Percentiles rank a stretch among this genome's conserved stretches.
These are phyloP conservation scores for Phycomyces blakesleeanus DNA, from an alignment of 192 early-diverging fungal species.

Conservation along the genomic window DNA sequence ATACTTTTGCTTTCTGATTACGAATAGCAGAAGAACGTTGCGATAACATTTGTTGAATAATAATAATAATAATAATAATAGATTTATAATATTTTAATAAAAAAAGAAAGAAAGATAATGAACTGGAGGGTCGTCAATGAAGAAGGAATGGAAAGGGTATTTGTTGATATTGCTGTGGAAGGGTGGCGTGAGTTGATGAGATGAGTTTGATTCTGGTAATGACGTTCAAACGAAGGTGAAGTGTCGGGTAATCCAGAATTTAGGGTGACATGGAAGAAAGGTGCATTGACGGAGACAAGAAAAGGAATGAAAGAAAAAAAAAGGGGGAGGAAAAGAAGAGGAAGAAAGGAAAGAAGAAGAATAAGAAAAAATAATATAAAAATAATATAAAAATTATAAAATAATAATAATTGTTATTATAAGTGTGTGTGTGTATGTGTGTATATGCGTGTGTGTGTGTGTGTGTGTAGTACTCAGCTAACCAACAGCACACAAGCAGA, in stretches of 20 bases:
- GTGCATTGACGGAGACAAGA: not conserved
- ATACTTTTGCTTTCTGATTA: conserved; percentile 39
- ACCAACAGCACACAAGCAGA: too few relatives aligned
- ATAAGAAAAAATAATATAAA: not conserved
- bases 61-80: too few relatives aligned
- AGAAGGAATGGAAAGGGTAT: conserved; percentile 7
- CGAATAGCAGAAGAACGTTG: conserved; percentile 12
- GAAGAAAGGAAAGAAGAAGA: not conserved
- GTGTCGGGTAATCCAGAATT: not conserved
- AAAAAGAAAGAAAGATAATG: conserved; percentile 1
- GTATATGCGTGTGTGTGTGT: too few relatives aligned
- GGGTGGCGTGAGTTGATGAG: not conserved
- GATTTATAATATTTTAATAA: too few relatives aligned
- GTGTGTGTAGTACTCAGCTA: too few relatives aligned
- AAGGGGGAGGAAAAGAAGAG: conserved; percentile 9
- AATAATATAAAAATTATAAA: not conserved
- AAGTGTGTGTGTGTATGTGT: too few relatives aligned
- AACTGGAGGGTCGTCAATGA: conserved; percentile 1
- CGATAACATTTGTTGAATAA: conserved; percentile 10
- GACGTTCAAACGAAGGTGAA: not conserved
- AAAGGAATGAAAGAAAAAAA: too few relatives aligned
- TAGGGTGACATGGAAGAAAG: not conserved
- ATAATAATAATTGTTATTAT: too few relatives aligned
- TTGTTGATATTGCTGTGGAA: not conserved
- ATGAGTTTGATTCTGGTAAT: not conserved